phyloP scores from a whole-genome alignment of 2,329 filamentous ascomycete genomes.

The Pseudocercospora crystallina region DNA sequence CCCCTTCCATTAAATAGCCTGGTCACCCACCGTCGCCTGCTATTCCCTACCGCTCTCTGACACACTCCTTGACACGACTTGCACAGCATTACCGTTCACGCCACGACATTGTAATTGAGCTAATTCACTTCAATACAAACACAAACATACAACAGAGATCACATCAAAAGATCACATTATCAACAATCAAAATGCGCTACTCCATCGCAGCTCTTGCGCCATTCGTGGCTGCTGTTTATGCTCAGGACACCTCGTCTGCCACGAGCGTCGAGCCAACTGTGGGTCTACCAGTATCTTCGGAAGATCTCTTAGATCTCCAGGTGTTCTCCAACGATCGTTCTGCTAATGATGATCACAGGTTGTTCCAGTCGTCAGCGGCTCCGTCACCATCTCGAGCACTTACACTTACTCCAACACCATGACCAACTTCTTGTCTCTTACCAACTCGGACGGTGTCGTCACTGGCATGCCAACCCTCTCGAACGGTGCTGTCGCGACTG shows the following conservation, averaged over 20 bases:
- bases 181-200: slow-evolving; percentile 46
- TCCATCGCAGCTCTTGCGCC: slow-evolving; percentile 44
- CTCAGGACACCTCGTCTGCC: slow-evolving; percentile 33
- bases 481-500: slow-evolving; percentile 36
- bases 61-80: too few relatives aligned
- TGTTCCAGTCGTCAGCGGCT: slow-evolving; percentile 13
- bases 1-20: too few relatives aligned
- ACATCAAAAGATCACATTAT: neutral
- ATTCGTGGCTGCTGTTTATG: slow-evolving; percentile 45
- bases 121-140: too few relatives aligned
- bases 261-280: slow-evolving; percentile 13
- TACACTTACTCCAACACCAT: slow-evolving; percentile 43
- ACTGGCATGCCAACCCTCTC: slow-evolving; percentile 48
- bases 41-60: too few relatives aligned
- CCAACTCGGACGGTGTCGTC: slow-evolving; percentile 51
- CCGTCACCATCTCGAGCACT: slow-evolving; percentile 22
- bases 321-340: too few relatives aligned
- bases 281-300: neutral
- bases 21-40: too few relatives aligned
- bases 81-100: too few relatives aligned
- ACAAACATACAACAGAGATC: too few relatives aligned
- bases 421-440: slow-evolving; percentile 48
- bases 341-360: too few relatives aligned
- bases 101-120: too few relatives aligned
- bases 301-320: too few relatives aligned